These are phyloP conservation scores for Xylaria sp. DNA, from an alignment of 2,329 filamentous ascomycete genomes.

Conservation along the genomic window DNA sequence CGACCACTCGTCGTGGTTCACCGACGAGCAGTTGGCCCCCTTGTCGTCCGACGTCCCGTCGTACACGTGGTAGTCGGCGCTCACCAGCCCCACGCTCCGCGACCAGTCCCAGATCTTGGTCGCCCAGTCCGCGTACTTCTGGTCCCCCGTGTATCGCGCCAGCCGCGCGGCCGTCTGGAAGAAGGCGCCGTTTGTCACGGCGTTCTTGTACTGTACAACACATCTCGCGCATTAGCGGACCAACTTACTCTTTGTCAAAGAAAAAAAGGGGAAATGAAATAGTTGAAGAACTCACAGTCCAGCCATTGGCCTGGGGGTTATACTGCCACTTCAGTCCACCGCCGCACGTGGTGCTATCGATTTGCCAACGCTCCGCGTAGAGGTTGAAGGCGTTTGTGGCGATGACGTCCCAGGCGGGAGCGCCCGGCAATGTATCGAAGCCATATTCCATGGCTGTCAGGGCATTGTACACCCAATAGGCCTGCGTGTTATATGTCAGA, in stretches of 20 bases:
- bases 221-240: not conserved
- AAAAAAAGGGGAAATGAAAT: not conserved
- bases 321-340: slow-evolving; percentile 77
- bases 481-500: slow-evolving; percentile 27
- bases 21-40: slow-evolving; percentile 60
- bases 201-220: slow-evolving; percentile 65
- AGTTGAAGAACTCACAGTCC: slow-evolving; percentile 51
- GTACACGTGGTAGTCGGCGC: slow-evolving; percentile 66
- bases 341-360: slow-evolving; percentile 59
- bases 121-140: slow-evolving; percentile 82
- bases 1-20: slow-evolving; percentile 60
- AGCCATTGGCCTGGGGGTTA: slow-evolving; percentile 69
- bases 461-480: slow-evolving; percentile 66
- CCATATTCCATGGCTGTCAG: slow-evolving; percentile 66
- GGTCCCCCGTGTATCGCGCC: slow-evolving; percentile 80
- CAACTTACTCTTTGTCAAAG: too few relatives aligned
- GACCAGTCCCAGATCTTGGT: slow-evolving; percentile 75
- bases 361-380: slow-evolving; percentile 61
- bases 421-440: slow-evolving; percentile 53
- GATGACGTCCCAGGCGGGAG: slow-evolving; percentile 63
- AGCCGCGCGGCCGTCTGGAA: slow-evolving; percentile 79
- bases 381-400: slow-evolving; percentile 68
- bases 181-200: slow-evolving; percentile 75
- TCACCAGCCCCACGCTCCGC: slow-evolving; percentile 60
- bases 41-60: slow-evolving; percentile 62